phyloP scores from a whole-genome alignment of 106 monocot genomes.

The Dendrobium huoshanense region DNA sequence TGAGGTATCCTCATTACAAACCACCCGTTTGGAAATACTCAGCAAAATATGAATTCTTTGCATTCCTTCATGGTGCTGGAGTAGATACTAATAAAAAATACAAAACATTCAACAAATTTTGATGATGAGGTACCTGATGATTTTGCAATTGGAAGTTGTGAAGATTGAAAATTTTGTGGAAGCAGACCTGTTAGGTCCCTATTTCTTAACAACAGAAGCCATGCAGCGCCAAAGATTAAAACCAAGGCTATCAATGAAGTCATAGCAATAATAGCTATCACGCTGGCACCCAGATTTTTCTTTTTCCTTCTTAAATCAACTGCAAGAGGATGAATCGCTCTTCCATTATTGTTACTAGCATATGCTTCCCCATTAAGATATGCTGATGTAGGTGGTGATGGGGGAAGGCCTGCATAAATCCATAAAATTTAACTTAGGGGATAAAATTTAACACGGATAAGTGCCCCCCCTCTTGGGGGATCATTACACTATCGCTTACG shows the following conservation, averaged over 20 bases:
- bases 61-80: too few relatives aligned
- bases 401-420: constrained; percentile 58
- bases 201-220: constrained; percentile 38
- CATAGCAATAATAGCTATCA: constrained; percentile 38
- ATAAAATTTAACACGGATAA: too few relatives aligned
- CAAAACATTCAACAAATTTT: neutral
- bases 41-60: too few relatives aligned
- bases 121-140: constrained; percentile 32
- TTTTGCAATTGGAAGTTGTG: constrained; percentile 29
- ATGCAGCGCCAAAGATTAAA: constrained; percentile 38
- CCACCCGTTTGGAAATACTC: too few relatives aligned
- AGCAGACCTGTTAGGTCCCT: constrained; percentile 7
- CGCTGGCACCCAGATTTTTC: constrained; percentile 33
- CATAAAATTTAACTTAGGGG: neutral
- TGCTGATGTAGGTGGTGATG: constrained; percentile 49
- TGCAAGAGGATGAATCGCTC: constrained; percentile 48
- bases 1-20: too few relatives aligned
- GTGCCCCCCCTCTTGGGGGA: too few relatives aligned
- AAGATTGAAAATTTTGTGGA: constrained; percentile 10
- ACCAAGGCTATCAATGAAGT: constrained; percentile 50
- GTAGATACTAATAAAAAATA: too few relatives aligned
- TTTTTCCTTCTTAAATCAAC: constrained; percentile 54
- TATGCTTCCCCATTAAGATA: constrained; percentile 17
- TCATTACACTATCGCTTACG: too few relatives aligned
- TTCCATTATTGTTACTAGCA: constrained; percentile 29